Evolutionary conservation across 2,329 filamentous ascomycete genomes (phyloP).

Genomic region (Nannizzia gypsea): DNA sequence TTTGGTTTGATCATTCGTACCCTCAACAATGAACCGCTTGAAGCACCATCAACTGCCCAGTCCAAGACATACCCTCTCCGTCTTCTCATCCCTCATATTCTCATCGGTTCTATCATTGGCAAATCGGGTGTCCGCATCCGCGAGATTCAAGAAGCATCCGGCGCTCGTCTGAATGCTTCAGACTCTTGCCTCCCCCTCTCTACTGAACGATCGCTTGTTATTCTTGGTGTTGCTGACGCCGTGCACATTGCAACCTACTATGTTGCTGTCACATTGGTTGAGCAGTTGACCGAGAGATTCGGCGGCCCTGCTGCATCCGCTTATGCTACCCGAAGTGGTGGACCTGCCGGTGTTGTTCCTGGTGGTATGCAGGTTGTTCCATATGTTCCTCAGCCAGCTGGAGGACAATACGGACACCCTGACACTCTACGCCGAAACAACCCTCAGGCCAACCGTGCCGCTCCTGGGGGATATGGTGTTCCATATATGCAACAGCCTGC

Average conservation of each 20-base stretch:
- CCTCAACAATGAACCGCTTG: slow-evolving; percentile 89
- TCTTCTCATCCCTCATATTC: slow-evolving; percentile 86
- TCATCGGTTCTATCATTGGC: slow-evolving; percentile 97
- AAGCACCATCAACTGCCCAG: slow-evolving; percentile 74
- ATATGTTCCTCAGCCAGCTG: slow-evolving; percentile 84
- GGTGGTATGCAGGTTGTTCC: slow-evolving; percentile 99
- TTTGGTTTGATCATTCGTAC: slow-evolving; percentile 98
- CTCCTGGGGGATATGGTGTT: slow-evolving; percentile 58
- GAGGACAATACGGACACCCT: slow-evolving; percentile 81
- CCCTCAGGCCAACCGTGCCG: slow-evolving; percentile 60
- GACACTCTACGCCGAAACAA: slow-evolving; percentile 72
- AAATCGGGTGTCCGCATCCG: slow-evolving; percentile 93
- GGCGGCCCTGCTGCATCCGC: slow-evolving; percentile 94
- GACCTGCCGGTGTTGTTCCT: slow-evolving; percentile 82
- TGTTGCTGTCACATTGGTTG: slow-evolving; percentile 90
- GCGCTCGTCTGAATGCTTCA: slow-evolving; percentile 89
- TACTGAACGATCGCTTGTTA: slow-evolving; percentile 92
- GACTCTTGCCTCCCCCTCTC: slow-evolving; percentile 89
- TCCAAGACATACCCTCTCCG: slow-evolving; percentile 97
- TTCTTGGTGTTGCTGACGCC: slow-evolving; percentile 93
- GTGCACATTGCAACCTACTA: slow-evolving; percentile 99
- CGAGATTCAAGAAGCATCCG: slow-evolving; percentile 96
- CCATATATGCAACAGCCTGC: slow-evolving; percentile 61
- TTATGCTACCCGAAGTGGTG: slow-evolving; percentile 88
- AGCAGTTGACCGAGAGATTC: slow-evolving; percentile 94